Conservation (phyloP, 768 basidiomycete species). For the Coprinopsis marcescibilis region DNA sequence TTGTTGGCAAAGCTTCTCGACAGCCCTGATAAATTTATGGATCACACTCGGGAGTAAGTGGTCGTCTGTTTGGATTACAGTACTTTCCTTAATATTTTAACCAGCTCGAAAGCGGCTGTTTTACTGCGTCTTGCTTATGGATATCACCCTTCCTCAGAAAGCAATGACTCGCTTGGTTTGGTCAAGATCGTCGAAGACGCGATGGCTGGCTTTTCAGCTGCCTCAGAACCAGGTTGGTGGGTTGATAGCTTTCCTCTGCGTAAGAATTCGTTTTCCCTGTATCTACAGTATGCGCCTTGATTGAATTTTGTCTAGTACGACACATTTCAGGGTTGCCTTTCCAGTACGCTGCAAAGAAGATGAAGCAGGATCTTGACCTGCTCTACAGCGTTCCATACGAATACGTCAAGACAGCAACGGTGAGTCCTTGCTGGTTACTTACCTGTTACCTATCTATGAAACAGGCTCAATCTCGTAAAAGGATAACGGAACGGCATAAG, state of each 20-base stretch:
- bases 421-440: not conserved
- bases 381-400: slow-evolving; percentile 25
- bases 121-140: slow-evolving; percentile 22
- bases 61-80: not conserved
- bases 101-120: slow-evolving; percentile 19
- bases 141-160: slow-evolving; percentile 15
- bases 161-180: slow-evolving; percentile 17
- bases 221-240: slow-evolving; percentile 29
- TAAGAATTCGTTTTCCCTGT: slow-evolving; percentile 13
- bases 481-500: slow-evolving; percentile 13
- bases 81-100: not conserved
- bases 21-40: slow-evolving; percentile 13
- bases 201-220: slow-evolving; percentile 27
- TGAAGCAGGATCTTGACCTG: slow-evolving; percentile 21
- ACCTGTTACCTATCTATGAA: too few relatives aligned
- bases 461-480: too few relatives aligned
- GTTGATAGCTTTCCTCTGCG: slow-evolving; percentile 24
- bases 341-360: slow-evolving; percentile 17
- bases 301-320: slow-evolving; percentile 17
- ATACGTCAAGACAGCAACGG: slow-evolving; percentile 20
- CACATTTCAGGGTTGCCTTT: slow-evolving; percentile 31
- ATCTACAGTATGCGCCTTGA: not conserved
- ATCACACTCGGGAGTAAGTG: slow-evolving; percentile 13
- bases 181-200: slow-evolving; percentile 29
- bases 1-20: slow-evolving; percentile 12